phyloP scores from a whole-genome alignment of 768 basidiomycete species.

The Suillus bovinus region DNA sequence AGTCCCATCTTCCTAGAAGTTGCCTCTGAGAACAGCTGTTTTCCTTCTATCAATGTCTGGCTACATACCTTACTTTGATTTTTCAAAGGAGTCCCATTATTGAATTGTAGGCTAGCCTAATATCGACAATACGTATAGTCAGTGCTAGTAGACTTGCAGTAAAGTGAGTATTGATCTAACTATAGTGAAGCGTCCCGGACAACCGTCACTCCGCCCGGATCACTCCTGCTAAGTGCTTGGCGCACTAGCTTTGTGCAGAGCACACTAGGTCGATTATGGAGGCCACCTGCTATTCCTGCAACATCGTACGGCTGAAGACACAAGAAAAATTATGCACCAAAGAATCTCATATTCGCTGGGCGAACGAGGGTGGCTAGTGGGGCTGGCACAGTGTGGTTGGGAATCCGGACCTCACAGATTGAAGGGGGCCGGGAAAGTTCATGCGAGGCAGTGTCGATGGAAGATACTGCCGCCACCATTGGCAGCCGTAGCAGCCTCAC shows the following conservation, averaged over 20 bases:
- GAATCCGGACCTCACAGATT: neutral
- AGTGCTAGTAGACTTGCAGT: too few relatives aligned
- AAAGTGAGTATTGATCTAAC: neutral
- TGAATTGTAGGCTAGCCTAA: too few relatives aligned
- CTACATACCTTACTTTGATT: neutral
- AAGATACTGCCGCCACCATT: neutral
- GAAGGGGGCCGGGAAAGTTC: too few relatives aligned
- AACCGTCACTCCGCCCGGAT: conserved; percentile 1
- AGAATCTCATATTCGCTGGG: neutral
- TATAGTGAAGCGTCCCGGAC: neutral
- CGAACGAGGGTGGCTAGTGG: neutral
- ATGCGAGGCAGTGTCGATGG: neutral
- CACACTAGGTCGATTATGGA: neutral
- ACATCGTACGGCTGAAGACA: neutral
- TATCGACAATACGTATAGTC: too few relatives aligned
- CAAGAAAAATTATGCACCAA: neutral
- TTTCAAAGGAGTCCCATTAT: too few relatives aligned
- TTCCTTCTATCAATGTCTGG: neutral
- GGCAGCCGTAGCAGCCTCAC: neutral
- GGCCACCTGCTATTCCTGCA: conserved; percentile 1
- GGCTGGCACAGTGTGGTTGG: neutral
- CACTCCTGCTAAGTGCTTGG: neutral
- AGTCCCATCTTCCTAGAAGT: neutral
- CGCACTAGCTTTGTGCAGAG: neutral
- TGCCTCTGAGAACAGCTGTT: neutral